These are phyloP conservation scores for Ustilago trichophora DNA, from an alignment of 1,284 basidiomycete species.

Conservation along the genomic window DNA sequence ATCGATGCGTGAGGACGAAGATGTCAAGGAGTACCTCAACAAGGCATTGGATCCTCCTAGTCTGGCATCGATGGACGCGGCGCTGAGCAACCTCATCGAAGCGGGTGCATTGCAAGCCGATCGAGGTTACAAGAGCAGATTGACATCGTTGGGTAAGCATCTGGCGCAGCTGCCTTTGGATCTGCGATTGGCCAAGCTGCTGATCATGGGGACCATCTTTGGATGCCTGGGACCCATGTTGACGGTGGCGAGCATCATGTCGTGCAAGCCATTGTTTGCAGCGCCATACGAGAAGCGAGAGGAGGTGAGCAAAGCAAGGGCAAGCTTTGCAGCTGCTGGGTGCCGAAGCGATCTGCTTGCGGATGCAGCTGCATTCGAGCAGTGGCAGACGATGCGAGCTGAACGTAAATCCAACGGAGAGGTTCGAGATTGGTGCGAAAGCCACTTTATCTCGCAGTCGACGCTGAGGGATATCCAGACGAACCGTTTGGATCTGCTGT, in stretches of 20 bases:
- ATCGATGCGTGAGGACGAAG: conserved; percentile 78
- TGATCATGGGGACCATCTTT: conserved; percentile 63
- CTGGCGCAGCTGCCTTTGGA: conserved; percentile 85
- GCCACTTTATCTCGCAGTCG: conserved; percentile 83
- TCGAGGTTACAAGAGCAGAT: conserved; percentile 69
- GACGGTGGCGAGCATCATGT: conserved; percentile 76
- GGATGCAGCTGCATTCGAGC: conserved; percentile 79
- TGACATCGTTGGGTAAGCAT: conserved; percentile 85
- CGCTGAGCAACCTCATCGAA: conserved; percentile 78
- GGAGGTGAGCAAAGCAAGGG: conserved; percentile 73
- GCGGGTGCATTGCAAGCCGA: conserved; percentile 80
- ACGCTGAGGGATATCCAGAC: conserved; percentile 82
- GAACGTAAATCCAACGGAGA: conserved; percentile 70
- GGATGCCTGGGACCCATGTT: conserved; percentile 62
- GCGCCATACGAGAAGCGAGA: conserved; percentile 84
- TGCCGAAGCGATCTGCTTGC: conserved; percentile 88
- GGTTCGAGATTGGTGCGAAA: conserved; percentile 78
- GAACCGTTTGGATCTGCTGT: conserved; percentile 80
- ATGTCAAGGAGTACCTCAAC: conserved; percentile 77
- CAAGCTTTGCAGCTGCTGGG: conserved; percentile 68
- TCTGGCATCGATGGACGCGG: conserved; percentile 78
- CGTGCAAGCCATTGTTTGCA: conserved; percentile 85
- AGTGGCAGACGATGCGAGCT: conserved; percentile 72
- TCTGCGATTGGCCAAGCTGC: conserved; percentile 84
- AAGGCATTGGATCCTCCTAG: conserved; percentile 86